A percentile compares a stretch with the other conserved stretches of the same genome.
These are phyloP conservation scores for Leishmania arabica DNA, from an alignment of 208 protist genomes.

Conservation along the genomic window DNA sequence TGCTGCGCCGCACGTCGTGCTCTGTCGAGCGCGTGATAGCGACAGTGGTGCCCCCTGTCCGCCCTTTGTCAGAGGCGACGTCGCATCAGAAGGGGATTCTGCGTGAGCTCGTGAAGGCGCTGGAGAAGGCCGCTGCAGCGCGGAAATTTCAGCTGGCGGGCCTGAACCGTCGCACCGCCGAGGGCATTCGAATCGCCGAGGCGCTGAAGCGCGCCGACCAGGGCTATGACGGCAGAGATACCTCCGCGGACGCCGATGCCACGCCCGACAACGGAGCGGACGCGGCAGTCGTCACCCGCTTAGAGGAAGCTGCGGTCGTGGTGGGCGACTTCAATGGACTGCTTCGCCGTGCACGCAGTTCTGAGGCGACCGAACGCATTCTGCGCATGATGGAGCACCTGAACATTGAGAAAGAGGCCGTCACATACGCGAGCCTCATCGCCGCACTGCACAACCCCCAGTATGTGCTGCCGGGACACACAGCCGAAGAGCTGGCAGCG, in stretches of 20 bases:
- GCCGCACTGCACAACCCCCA: constrained; percentile 66
- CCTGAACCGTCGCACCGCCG: constrained; percentile 36
- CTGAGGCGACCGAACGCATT: constrained; percentile 43
- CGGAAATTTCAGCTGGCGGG: constrained; percentile 35
- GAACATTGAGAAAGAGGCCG: constrained; percentile 31
- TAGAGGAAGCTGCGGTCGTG: constrained; percentile 16
- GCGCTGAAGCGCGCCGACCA: constrained; percentile 28
- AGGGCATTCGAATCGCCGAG: constrained; percentile 45
- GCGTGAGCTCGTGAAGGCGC: constrained; percentile 43
- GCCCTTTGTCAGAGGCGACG: neutral
- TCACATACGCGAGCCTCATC: constrained; percentile 66
- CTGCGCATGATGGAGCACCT: constrained; percentile 75
- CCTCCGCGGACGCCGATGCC: neutral
- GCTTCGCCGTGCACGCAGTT: constrained; percentile 47
- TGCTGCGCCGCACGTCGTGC: constrained; percentile 34
- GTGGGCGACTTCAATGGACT: constrained; percentile 85
- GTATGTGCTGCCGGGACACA: constrained; percentile 51
- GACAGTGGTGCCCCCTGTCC: neutral
- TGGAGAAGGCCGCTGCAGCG: constrained; percentile 49
- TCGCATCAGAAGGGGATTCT: constrained; percentile 44
- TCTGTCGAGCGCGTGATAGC: constrained; percentile 19
- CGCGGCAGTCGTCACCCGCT: neutral
- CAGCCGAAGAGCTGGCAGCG: constrained; percentile 23
- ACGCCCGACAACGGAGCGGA: neutral
- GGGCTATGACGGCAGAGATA: neutral